phyloP scores from a whole-genome alignment of 148 eudicot genomes.

The Bassia scoparia region DNA sequence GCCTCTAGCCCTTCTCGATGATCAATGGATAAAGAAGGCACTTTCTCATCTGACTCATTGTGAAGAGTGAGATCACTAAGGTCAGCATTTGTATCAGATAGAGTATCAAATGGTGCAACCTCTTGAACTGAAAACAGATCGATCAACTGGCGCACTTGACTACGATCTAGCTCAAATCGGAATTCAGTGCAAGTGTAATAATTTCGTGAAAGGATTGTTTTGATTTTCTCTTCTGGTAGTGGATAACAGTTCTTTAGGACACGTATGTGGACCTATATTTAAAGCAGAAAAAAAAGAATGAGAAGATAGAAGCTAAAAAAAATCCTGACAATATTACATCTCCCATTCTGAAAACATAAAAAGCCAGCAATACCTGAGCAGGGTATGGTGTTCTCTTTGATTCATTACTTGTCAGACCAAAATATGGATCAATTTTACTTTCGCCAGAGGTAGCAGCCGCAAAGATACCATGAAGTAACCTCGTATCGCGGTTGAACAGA shows the following conservation, averaged over 20 bases:
- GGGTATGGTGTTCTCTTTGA: slow-evolving; percentile 57
- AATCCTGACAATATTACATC: background rate
- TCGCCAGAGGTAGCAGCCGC: slow-evolving; percentile 75
- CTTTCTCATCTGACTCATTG: slow-evolving; percentile 22
- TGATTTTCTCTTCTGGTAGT: slow-evolving; percentile 57
- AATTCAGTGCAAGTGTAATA: slow-evolving; percentile 49
- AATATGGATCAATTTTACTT: slow-evolving; percentile 63
- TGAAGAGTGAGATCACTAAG: slow-evolving; percentile 15
- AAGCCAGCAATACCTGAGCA: slow-evolving; percentile 62
- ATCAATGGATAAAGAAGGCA: slow-evolving; percentile 23
- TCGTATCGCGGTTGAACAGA: slow-evolving; percentile 64
- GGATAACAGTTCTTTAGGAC: slow-evolving; percentile 45
- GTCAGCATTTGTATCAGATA: slow-evolving; percentile 20
- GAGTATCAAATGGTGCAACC: slow-evolving; percentile 37
- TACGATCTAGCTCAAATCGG: slow-evolving; percentile 77
- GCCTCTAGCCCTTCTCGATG: slow-evolving; percentile 35
- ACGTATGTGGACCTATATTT: slow-evolving; percentile 53
- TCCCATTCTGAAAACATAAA: slow-evolving; percentile 5
- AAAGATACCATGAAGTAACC: slow-evolving; percentile 71
- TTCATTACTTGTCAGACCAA: slow-evolving; percentile 71
- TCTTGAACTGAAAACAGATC: slow-evolving; percentile 44
- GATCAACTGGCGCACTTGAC: slow-evolving; percentile 51
- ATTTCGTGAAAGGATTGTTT: slow-evolving; percentile 52
- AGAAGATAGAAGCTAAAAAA: background rate
- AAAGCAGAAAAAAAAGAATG: background rate